Percentiles rank a stretch among this genome's conserved stretches.
These are phyloP conservation scores for Hirschfeldia incana DNA, from an alignment of 345 rosid species.

Conservation along the genomic window DNA sequence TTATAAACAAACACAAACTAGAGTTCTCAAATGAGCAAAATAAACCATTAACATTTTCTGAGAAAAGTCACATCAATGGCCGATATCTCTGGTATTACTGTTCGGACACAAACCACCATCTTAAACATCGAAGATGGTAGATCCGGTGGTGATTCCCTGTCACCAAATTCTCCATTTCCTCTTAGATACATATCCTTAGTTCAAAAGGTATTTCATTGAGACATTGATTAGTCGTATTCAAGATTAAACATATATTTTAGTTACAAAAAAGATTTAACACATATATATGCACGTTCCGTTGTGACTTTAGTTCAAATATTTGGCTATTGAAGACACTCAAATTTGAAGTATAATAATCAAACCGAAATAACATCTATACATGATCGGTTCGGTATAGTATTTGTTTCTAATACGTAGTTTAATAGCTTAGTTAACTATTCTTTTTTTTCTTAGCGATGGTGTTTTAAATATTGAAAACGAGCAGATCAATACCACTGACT, in stretches of 20 bases:
- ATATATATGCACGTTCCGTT: not conserved
- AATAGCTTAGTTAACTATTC: not conserved
- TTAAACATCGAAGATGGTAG: slow-evolving; percentile 19
- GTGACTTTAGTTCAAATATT: not conserved
- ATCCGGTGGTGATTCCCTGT: not conserved
- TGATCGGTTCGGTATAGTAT: not conserved
- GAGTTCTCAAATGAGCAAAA: slow-evolving; percentile 6
- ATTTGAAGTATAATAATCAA: not conserved
- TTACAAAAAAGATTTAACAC: not conserved
- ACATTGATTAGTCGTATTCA: not conserved
- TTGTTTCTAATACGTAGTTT: not conserved
- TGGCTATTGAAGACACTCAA: not conserved
- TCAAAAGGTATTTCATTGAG: slow-evolving; percentile 22
- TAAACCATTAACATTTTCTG: not conserved
- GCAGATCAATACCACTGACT: not conserved
- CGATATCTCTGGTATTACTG: slow-evolving; percentile 19
- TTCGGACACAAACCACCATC: slow-evolving; percentile 4
- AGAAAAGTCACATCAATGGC: slow-evolving; percentile 22
- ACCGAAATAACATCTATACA: not conserved
- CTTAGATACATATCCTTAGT: slow-evolving; percentile 17
- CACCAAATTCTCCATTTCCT: not conserved
- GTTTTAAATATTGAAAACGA: not conserved
- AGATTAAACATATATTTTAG: not conserved
- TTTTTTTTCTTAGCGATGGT: not conserved
- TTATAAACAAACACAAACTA: slow-evolving; percentile 4